Conservation (phyloP, 1,284 basidiomycete species). For the Prillingera fragicola region DNA sequence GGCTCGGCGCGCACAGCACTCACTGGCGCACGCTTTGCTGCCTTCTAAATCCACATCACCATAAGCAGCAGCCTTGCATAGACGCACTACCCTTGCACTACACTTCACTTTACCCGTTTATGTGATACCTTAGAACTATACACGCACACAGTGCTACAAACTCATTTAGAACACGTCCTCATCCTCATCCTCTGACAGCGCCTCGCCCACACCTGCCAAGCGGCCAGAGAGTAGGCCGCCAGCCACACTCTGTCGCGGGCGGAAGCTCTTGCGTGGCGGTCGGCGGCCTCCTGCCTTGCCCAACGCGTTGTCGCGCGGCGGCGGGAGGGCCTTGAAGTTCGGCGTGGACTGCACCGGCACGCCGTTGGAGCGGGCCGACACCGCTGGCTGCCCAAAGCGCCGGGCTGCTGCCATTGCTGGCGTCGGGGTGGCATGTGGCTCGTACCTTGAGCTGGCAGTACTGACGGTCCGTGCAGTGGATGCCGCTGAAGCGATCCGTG, state of each 20-base stretch:
- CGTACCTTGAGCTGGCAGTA: neutral
- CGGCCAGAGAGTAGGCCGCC: constrained; percentile 9
- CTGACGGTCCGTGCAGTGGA: constrained; percentile 3
- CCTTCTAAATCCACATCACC: constrained; percentile 28
- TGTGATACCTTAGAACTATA: neutral
- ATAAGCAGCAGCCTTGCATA: neutral
- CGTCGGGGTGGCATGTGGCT: neutral
- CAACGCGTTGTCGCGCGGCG: constrained; percentile 48
- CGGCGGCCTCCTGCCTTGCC: constrained; percentile 57
- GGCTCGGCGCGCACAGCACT: constrained; percentile 32
- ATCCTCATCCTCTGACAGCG: constrained; percentile 13
- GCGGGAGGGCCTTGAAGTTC: constrained; percentile 2
- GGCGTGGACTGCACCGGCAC: neutral
- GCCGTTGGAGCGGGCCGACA: constrained; percentile 4
- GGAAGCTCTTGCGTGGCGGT: constrained; percentile 60
- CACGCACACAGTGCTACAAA: neutral
- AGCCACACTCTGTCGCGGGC: constrained; percentile 26
- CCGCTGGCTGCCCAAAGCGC: constrained; percentile 10
- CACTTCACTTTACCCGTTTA: neutral
- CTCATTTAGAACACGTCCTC: constrained; percentile 19
- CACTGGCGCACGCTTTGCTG: constrained; percentile 33
- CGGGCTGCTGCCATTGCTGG: neutral
- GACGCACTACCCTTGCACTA: neutral
- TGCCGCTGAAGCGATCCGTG: constrained; percentile 7
- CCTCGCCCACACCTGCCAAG: neutral